These are phyloP conservation scores for Triticum timopheevii DNA, from an alignment of 176 grass and related monocot species.

Conservation along the genomic window DNA sequence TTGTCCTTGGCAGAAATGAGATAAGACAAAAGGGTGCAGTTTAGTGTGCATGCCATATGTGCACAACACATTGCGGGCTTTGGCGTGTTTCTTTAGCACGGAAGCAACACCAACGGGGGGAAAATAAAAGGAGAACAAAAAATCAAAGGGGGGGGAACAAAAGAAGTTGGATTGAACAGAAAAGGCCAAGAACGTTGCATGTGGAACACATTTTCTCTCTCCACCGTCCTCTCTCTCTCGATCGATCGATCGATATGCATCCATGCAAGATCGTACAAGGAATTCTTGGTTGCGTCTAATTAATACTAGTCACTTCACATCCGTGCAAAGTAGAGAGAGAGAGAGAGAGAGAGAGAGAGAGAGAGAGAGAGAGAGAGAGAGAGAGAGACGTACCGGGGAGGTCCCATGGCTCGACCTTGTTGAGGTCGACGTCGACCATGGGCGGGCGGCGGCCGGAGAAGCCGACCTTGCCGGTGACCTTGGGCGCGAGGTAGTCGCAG, in stretches of 20 bases:
- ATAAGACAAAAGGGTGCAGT: not conserved
- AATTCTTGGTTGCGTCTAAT: not conserved
- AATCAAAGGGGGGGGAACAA: not conserved
- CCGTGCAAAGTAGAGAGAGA: not conserved
- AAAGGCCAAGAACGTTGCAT: not conserved
- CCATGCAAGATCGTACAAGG: not conserved
- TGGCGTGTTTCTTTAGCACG: constrained; percentile 21
- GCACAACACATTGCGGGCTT: constrained; percentile 20
- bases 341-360: not conserved
- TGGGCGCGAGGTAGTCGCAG: constrained; percentile 84
- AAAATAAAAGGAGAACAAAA: not conserved
- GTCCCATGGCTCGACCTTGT: constrained; percentile 97
- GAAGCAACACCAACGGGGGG: constrained; percentile 7
- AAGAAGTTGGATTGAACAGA: not conserved
- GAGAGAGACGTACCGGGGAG: constrained; percentile 56
- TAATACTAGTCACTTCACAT: not conserved
- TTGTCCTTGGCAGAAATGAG: not conserved
- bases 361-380: not conserved
- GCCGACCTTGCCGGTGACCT: constrained; percentile 43
- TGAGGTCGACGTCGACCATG: constrained; percentile 85
- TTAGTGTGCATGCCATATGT: not conserved
- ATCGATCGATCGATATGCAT: not conserved
- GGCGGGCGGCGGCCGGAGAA: constrained; percentile 41
- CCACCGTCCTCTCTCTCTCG: not conserved
- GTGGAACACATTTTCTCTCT: not conserved